A percentile compares a stretch with the other conserved stretches of the same genome.
Conservation (phyloP, 2,329 filamentous ascomycete species). For the Botrytis sinoallii region DNA sequence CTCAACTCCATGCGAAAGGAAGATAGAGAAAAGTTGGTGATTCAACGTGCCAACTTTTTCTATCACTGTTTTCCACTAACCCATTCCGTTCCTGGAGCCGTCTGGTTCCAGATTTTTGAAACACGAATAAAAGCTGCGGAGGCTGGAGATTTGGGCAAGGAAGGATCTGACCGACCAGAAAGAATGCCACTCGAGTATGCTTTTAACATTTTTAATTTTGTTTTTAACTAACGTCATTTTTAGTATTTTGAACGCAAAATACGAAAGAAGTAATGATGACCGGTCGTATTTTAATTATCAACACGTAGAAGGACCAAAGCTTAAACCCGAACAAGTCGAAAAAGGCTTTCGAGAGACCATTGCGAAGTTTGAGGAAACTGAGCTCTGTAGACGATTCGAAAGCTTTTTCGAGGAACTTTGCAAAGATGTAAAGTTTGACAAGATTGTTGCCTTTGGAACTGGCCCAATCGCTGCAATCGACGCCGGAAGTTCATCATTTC, state of each 20-base stretch:
- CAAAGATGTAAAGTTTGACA: background rate
- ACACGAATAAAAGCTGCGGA: background rate
- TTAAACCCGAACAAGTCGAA: too few relatives aligned
- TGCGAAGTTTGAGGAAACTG: background rate
- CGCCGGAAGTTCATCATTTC: too few relatives aligned
- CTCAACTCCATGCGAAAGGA: background rate
- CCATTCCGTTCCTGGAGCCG: background rate
- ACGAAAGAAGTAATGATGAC: rapidly evolving
- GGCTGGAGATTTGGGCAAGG: background rate
- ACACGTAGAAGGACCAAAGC: rapidly evolving
- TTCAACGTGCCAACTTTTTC: background rate
- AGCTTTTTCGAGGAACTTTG: background rate
- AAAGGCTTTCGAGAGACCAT: background rate
- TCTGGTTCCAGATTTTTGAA: rapidly evolving
- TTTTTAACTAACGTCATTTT: background rate
- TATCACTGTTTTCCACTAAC: background rate
- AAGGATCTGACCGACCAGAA: background rate
- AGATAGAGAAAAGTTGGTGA: background rate
- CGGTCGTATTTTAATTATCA: too few relatives aligned
- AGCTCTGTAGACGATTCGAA: background rate
- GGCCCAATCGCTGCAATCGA: background rate
- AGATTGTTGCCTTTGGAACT: background rate
- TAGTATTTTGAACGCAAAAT: background rate
- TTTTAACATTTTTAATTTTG: background rate
- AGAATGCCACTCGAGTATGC: background rate